Evolutionary conservation across 371 early-diverging fungal genomes (phyloP).

Genomic region (Mucor plumbeus): DNA sequence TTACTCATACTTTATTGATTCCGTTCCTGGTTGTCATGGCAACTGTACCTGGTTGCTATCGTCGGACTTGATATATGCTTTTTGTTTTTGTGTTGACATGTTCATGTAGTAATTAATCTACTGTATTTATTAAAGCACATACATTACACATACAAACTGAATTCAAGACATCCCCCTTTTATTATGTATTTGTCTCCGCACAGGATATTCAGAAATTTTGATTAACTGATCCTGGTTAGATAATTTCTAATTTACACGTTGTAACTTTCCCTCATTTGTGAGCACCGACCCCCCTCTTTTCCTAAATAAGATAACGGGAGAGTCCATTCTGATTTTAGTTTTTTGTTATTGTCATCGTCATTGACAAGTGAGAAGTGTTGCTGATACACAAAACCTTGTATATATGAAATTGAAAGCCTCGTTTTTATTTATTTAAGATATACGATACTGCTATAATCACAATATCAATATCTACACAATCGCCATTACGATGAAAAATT

Average conservation of each 20-base stretch:
- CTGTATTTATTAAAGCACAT: neutral
- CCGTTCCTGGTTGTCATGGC: conserved; percentile 1
- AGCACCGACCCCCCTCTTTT: conserved; percentile 3
- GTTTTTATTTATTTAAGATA: neutral
- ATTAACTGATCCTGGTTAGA: neutral
- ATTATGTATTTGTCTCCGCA: neutral
- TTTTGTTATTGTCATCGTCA: conserved; percentile 4
- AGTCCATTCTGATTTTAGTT: neutral
- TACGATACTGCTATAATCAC: neutral
- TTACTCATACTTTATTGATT: neutral
- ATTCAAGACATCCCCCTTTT: neutral
- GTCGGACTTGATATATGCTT: neutral
- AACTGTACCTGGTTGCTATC: neutral
- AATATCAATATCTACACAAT: neutral
- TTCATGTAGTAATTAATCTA: neutral
- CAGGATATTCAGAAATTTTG: neutral
- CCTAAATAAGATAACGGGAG: neutral
- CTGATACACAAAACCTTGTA: conserved; percentile 1
- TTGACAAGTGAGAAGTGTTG: neutral
- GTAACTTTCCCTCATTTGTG: conserved; percentile 2
- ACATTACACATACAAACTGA: neutral
- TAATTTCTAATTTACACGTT: conserved; percentile 5
- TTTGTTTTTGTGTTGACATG: neutral
- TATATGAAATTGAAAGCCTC: neutral
- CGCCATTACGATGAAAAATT: conserved; percentile 5